Evolutionary conservation across 306 rosid genomes (phyloP).

Genomic region (Glycine latifolia): DNA sequence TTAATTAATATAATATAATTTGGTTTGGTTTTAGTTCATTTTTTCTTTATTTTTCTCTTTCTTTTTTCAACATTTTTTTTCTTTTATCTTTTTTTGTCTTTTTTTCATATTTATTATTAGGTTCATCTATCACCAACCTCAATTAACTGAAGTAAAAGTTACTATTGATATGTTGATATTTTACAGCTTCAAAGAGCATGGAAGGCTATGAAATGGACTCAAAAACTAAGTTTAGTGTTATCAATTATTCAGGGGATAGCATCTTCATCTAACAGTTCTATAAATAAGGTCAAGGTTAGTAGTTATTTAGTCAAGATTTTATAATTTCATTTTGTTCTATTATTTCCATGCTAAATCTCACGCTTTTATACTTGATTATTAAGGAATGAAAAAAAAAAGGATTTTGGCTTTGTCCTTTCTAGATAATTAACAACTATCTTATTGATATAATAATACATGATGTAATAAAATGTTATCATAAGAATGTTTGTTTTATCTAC

Average conservation of each 20-base stretch:
- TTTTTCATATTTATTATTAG: no score
- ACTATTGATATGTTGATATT: no score
- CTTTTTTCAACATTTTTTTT: no score
- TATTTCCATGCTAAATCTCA: neutral
- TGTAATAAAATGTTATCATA: neutral
- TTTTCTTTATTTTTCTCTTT: no score
- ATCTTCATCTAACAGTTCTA: slow-evolving; percentile 61
- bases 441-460: neutral
- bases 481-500: neutral
- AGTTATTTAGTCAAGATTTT: slow-evolving; percentile 41
- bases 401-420: neutral
- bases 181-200: slow-evolving; percentile 94
- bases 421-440: neutral
- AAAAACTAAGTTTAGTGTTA: slow-evolving; percentile 71
- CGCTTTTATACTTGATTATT: neutral
- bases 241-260: slow-evolving; percentile 79
- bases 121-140: no score
- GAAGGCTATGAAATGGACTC: slow-evolving; percentile 76
- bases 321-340: slow-evolving; percentile 3
- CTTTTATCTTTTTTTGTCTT: no score
- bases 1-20: neutral
- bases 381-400: no score
- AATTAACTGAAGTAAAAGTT: no score
- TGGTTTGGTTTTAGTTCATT: no score
- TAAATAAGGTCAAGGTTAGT: slow-evolving; percentile 64